phyloP scores from a whole-genome alignment of 441 rosid species.

The Euphorbia schlechtendalii region DNA sequence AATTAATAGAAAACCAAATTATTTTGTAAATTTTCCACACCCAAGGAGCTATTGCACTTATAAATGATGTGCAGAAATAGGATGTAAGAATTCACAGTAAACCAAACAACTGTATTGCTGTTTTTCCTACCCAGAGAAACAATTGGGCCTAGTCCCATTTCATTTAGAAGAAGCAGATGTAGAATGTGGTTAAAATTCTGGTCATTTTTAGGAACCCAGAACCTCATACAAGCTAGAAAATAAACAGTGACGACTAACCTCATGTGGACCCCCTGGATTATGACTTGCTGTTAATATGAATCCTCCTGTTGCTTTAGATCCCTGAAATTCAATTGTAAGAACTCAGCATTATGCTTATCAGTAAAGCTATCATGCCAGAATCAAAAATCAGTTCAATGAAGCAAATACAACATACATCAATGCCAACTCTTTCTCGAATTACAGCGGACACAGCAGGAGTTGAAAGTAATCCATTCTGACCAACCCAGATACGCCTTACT shows the following conservation, averaged over 20 bases:
- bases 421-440: constrained; percentile 85
- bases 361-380: neutral
- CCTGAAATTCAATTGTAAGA: constrained; percentile 44
- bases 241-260: constrained; percentile 37
- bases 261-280: constrained; percentile 98
- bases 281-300: constrained; percentile 99
- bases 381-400: constrained; percentile 3
- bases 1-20: neutral
- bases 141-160: constrained; percentile 1
- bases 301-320: constrained; percentile 84
- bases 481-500: constrained; percentile 89
- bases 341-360: constrained; percentile 14
- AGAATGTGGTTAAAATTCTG: neutral
- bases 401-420: constrained; percentile 57
- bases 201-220: constrained; percentile 1
- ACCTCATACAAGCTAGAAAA: neutral
- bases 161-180: neutral
- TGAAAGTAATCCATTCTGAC: constrained; percentile 88
- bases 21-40: neutral
- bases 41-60: neutral
- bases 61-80: neutral
- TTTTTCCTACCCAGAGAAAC: neutral
- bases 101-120: neutral
- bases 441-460: constrained; percentile 99
- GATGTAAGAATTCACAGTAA: neutral